A percentile compares a stretch with the other conserved stretches of the same genome.
Conservation (phyloP, 345 rosid genomes). For the Eucalyptus caleyi region DNA sequence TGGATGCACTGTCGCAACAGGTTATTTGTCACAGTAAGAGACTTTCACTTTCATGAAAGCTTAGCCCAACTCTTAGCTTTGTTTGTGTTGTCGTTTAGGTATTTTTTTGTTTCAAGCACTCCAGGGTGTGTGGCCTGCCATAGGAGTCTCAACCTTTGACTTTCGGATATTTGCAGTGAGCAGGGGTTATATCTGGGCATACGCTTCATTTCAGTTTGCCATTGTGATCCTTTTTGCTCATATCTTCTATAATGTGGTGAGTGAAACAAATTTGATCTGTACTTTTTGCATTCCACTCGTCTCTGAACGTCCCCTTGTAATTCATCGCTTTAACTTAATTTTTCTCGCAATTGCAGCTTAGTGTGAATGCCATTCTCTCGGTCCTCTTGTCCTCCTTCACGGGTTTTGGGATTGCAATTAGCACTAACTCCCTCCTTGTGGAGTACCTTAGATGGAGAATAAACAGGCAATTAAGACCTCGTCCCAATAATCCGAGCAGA, state of each 20-base stretch:
- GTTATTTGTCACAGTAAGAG: not conserved
- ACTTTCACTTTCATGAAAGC: not conserved
- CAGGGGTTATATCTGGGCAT: conserved; percentile 54
- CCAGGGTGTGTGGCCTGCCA: not conserved
- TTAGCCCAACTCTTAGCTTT: not conserved
- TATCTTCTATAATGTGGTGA: conserved; percentile 42
- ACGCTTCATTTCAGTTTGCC: conserved; percentile 49
- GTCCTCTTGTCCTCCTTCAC: conserved; percentile 42
- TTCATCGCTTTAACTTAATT: not conserved
- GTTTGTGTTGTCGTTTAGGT: not conserved
- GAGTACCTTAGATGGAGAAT: conserved; percentile 41
- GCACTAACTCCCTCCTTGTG: conserved; percentile 38
- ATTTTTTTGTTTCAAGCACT: not conserved
- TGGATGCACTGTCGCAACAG: not conserved
- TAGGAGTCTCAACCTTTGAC: not conserved
- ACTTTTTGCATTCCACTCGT: not conserved
- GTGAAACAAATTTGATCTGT: not conserved
- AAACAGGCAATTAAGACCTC: conserved; percentile 11
- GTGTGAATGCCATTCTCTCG: conserved; percentile 30
- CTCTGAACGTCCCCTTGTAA: not conserved
- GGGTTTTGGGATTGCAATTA: conserved; percentile 48
- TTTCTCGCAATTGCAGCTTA: conserved; percentile 15
- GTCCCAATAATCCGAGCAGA: not conserved
- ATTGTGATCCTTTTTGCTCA: conserved; percentile 52
- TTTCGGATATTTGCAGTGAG: conserved; percentile 25